Conservation (phyloP, 1,284 basidiomycete species). For the Pascua sp. region DNA sequence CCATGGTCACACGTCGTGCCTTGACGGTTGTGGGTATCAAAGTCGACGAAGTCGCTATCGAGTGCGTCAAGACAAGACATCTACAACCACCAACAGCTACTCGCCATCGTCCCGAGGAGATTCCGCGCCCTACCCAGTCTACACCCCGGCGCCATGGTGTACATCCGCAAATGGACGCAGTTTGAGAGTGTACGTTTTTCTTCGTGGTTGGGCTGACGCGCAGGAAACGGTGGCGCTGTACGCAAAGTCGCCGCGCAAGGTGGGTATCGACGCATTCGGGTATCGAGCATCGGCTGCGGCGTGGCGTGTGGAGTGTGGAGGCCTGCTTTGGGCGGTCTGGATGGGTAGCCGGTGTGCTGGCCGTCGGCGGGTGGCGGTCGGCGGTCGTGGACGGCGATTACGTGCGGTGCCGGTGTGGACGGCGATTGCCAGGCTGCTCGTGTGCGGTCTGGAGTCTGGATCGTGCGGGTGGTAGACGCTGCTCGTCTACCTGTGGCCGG, state of each 20-base stretch:
- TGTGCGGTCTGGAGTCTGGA: too few species aligned
- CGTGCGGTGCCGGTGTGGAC: too few species aligned
- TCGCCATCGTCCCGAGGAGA: not conserved
- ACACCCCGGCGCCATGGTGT: constrained; percentile 35
- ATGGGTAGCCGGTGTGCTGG: not conserved
- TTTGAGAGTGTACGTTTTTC: constrained; percentile 43
- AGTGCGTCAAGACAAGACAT: not conserved
- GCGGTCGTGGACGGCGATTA: too few species aligned
- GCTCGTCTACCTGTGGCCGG: too few species aligned
- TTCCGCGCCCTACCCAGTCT: too few species aligned
- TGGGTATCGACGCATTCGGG: constrained; percentile 54
- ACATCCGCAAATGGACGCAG: constrained; percentile 49
- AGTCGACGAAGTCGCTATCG: not conserved
- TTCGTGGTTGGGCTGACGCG: constrained; percentile 9
- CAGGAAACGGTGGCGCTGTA: constrained; percentile 78
- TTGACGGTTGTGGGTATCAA: too few species aligned
- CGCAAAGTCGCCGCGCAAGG: constrained; percentile 67
- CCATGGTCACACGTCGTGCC: too few species aligned
- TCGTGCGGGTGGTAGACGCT: too few species aligned
- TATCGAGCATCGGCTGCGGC: not conserved
- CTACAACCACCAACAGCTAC: not conserved
- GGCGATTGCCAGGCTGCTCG: too few species aligned
- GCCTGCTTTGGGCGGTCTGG: not conserved
- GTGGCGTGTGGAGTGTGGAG: not conserved
- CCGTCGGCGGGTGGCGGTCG: too few species aligned